Conservation (phyloP, 805 yeast species). For the Ogataea polymorpha region DNA sequence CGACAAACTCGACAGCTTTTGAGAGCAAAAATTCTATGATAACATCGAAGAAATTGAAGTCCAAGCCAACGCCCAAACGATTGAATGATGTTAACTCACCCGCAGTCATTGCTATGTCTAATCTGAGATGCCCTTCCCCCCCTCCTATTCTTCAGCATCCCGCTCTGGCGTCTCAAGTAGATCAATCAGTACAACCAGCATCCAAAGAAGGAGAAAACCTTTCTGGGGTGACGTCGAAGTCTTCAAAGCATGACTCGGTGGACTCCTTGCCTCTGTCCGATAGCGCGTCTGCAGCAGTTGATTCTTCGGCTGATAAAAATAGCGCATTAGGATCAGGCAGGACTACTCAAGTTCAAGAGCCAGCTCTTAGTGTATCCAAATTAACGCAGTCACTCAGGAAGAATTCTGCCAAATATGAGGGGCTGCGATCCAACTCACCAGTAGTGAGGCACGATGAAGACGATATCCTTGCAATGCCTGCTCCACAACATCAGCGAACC, state of each 20-base stretch:
- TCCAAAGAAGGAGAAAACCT: constrained; percentile 8
- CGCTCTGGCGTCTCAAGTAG: constrained; percentile 2
- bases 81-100: constrained; percentile 35
- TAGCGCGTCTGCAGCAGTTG: background rate
- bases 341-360: background rate
- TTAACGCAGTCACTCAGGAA: constrained; percentile 26
- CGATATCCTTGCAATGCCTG: constrained; percentile 2
- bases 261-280: background rate
- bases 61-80: constrained; percentile 15
- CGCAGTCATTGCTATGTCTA: constrained; percentile 55
- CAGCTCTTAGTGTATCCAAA: constrained; percentile 11
- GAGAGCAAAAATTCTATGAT: constrained; percentile 15
- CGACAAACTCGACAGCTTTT: constrained; percentile 17
- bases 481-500: constrained; percentile 43
- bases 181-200: no score
- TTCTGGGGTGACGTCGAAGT: constrained; percentile 1
- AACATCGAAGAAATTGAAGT: constrained; percentile 20
- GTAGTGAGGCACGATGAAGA: constrained; percentile 1
- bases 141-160: constrained; percentile 56
- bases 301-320: no score
- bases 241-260: background rate
- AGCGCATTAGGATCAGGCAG: background rate
- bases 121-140: constrained; percentile 66
- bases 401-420: constrained; percentile 3
- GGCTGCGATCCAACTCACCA: background rate